phyloP scores from a whole-genome alignment of 2,329 filamentous ascomycete species.

The Stylonectria norvegica region DNA sequence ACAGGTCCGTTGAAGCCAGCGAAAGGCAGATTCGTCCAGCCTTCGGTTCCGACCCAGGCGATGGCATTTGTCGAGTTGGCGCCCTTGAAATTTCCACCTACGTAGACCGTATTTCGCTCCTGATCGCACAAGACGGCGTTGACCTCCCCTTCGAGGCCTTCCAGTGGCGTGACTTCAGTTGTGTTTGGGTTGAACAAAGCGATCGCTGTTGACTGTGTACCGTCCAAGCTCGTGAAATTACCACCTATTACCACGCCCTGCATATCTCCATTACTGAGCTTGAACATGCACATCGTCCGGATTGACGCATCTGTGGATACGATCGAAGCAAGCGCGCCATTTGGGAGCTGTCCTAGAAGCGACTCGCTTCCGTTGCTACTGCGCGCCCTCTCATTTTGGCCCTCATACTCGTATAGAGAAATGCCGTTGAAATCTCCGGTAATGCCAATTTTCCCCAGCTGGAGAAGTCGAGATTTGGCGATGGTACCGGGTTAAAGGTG shows the following conservation, averaged over 20 bases:
- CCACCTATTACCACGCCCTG: conserved; percentile 82
- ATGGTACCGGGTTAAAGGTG: conserved; percentile 59
- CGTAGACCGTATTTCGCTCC: conserved; percentile 74
- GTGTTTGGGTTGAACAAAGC: conserved; percentile 77
- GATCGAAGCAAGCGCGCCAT: conserved; percentile 75
- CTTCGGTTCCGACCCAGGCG: conserved; percentile 65
- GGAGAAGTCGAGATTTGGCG: conserved; percentile 73
- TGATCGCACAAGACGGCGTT: conserved; percentile 79
- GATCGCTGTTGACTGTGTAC: conserved; percentile 70
- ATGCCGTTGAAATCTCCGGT: conserved; percentile 88
- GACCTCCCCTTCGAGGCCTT: conserved; percentile 80
- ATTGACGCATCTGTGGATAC: conserved; percentile 80
- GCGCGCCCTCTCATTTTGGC: conserved; percentile 67
- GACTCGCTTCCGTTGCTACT: conserved; percentile 76
- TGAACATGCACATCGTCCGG: conserved; percentile 80
- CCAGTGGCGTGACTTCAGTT: conserved; percentile 65
- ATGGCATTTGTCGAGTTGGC: conserved; percentile 86
- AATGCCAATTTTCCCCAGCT: conserved; percentile 78
- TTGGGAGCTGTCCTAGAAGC: conserved; percentile 77
- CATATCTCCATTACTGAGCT: conserved; percentile 60
- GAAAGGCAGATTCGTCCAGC: conserved; percentile 82
- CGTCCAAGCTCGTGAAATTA: conserved; percentile 90
- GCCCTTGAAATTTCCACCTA: conserved; percentile 81
- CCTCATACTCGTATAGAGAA: conserved; percentile 81
- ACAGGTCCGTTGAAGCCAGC: conserved; percentile 93